Percentiles rank a stretch among this genome's conserved stretches.
phyloP scores from a whole-genome alignment of 2,329 filamentous ascomycete species.

The Laburnicola sp. region DNA sequence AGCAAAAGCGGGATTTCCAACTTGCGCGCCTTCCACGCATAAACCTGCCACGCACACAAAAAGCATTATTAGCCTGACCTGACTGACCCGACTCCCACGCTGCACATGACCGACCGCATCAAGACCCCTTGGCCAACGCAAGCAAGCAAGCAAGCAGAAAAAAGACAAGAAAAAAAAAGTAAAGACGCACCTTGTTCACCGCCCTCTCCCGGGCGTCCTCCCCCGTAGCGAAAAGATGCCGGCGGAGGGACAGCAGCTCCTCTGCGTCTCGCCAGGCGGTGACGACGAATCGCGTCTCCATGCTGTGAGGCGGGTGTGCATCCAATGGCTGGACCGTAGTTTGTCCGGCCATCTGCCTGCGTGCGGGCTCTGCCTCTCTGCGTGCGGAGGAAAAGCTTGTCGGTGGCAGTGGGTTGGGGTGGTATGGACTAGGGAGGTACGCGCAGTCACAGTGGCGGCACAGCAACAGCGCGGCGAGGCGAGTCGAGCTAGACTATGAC shows the following conservation, averaged over 20 bases:
- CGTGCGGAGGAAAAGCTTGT: background rate
- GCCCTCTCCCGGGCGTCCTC: slow-evolving; percentile 38
- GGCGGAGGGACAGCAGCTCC: slow-evolving; percentile 68
- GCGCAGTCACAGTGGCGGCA: too few species aligned
- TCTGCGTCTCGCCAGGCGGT: slow-evolving; percentile 70
- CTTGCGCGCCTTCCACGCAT: slow-evolving; percentile 39
- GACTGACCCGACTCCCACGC: too few species aligned
- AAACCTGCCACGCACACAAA: slow-evolving; percentile 24
- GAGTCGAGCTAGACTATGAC: too few species aligned
- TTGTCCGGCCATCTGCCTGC: too few species aligned
- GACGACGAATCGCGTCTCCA: slow-evolving; percentile 59
- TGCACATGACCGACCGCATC: too few species aligned
- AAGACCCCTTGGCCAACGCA: too few species aligned
- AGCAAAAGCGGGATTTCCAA: slow-evolving; percentile 70
- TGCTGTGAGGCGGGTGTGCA: background rate
- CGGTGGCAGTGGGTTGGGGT: background rate
- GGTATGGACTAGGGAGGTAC: too few species aligned
- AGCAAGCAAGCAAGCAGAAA: too few species aligned
- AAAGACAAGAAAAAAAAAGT: too few species aligned
- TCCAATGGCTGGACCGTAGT: background rate
- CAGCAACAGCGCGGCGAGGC: too few species aligned
- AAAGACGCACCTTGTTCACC: slow-evolving; percentile 43
- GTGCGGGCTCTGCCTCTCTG: too few species aligned
- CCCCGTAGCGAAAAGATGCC: slow-evolving; percentile 61
- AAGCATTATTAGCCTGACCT: too few species aligned